phyloP scores from a whole-genome alignment of 2,329 filamentous ascomycete species.

The Cladobotryum protrusum region DNA sequence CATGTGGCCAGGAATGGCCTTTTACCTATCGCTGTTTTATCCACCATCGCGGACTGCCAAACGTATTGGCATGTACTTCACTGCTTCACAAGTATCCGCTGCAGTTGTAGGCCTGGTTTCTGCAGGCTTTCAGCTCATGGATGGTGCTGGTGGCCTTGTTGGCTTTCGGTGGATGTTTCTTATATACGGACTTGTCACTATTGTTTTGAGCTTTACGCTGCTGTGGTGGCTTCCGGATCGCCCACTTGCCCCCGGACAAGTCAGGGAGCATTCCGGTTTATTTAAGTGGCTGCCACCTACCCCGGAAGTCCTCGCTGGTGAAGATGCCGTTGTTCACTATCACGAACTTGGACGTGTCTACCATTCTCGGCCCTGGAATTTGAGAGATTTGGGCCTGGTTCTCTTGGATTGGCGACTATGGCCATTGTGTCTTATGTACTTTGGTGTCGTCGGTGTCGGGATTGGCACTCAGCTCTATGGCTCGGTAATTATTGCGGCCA shows the following conservation, averaged over 20 bases:
- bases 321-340: constrained; percentile 78
- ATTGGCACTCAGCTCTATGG: constrained; percentile 87
- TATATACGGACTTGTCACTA: constrained; percentile 70
- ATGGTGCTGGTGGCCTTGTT: constrained; percentile 66
- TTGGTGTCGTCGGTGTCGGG: constrained; percentile 86
- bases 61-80: constrained; percentile 85
- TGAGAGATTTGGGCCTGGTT: constrained; percentile 63
- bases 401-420: constrained; percentile 83
- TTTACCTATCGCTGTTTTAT: constrained; percentile 88
- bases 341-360: constrained; percentile 77
- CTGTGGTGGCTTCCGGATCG: constrained; percentile 91
- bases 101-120: constrained; percentile 85
- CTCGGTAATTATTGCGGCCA: constrained; percentile 76
- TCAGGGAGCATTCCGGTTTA: constrained; percentile 43
- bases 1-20: constrained; percentile 94
- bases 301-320: constrained; percentile 65
- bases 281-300: constrained; percentile 61
- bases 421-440: constrained; percentile 86
- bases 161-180: constrained; percentile 94
- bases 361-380: constrained; percentile 64
- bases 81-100: constrained; percentile 80
- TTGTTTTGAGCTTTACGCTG: constrained; percentile 64
- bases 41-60: constrained; percentile 81
- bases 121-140: constrained; percentile 88
- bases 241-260: constrained; percentile 66